Conservation (phyloP, 2,329 filamentous ascomycete species). For the Penicillium sp. region DNA sequence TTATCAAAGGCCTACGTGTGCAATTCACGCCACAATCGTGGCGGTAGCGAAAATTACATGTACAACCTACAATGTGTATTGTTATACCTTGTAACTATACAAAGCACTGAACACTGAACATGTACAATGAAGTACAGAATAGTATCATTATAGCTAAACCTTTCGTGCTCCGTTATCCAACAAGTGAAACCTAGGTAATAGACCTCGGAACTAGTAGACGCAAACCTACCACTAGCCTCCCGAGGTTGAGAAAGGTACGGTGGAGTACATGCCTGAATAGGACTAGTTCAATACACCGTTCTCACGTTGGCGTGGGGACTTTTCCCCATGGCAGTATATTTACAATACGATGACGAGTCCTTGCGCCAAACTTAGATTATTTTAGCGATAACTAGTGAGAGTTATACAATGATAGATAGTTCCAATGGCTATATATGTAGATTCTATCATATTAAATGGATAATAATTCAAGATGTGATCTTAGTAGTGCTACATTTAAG, state of each 20-base stretch:
- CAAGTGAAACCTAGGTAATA: neutral
- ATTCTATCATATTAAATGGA: neutral
- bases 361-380: slow-evolving; percentile 2
- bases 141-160: neutral
- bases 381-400: neutral
- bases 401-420: neutral
- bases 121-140: neutral
- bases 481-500: neutral
- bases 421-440: neutral
- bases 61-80: neutral
- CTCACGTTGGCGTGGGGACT: slow-evolving; percentile 6
- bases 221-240: slow-evolving; percentile 1
- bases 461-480: too few relatives aligned
- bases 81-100: neutral
- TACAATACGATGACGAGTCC: slow-evolving; percentile 12
- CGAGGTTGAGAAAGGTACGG: neutral
- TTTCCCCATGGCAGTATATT: slow-evolving; percentile 2
- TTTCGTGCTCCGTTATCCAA: neutral
- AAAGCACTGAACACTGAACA: too few relatives aligned
- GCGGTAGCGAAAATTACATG: neutral
- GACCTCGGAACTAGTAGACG: neutral
- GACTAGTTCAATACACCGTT: slow-evolving; percentile 1
- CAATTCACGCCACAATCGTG: neutral
- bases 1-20: neutral
- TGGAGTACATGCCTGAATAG: neutral